Percentiles rank a stretch among this genome's conserved stretches.
phyloP scores from a whole-genome alignment of 306 rosid species.

The Albizia julibrissin region DNA sequence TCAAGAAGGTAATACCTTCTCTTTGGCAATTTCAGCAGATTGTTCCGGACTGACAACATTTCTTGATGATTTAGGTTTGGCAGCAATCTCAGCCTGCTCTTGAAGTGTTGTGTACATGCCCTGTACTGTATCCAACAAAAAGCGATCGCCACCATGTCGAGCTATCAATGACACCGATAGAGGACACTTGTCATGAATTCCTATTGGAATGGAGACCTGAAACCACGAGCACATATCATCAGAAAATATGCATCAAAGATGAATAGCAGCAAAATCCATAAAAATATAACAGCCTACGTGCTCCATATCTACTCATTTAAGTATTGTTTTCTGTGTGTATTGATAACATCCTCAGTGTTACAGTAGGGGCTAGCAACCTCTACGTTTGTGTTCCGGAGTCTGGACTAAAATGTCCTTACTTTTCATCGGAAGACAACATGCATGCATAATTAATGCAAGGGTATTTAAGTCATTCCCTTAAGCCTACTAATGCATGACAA shows the following conservation, averaged over 20 bases:
- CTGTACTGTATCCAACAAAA: conserved; percentile 77
- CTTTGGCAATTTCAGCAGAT: conserved; percentile 90
- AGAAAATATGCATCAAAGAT: conserved; percentile 27
- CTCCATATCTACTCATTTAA: not conserved
- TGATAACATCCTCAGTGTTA: not conserved
- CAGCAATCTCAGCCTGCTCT: conserved; percentile 79
- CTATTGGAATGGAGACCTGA: conserved; percentile 91
- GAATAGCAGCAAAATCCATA: not conserved
- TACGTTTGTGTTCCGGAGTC: not conserved
- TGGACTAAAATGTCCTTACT: not conserved
- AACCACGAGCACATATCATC: conserved; percentile 45
- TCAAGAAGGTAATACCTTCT: conserved; percentile 59
- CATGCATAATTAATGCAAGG: not conserved
- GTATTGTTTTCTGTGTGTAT: not conserved
- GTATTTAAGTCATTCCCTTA: not conserved
- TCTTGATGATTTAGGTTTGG: conserved; percentile 63
- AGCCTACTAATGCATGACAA: not conserved
- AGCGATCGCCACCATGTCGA: conserved; percentile 93
- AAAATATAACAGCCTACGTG: not conserved
- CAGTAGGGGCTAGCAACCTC: not conserved
- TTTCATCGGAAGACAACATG: not conserved
- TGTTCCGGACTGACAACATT: conserved; percentile 70
- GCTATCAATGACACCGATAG: conserved; percentile 90
- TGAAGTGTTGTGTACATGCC: conserved; percentile 64
- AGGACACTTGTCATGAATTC: conserved; percentile 73